phyloP scores from a whole-genome alignment of 495 filamentous ascomycete species.

The Cenococcum geophilum region DNA sequence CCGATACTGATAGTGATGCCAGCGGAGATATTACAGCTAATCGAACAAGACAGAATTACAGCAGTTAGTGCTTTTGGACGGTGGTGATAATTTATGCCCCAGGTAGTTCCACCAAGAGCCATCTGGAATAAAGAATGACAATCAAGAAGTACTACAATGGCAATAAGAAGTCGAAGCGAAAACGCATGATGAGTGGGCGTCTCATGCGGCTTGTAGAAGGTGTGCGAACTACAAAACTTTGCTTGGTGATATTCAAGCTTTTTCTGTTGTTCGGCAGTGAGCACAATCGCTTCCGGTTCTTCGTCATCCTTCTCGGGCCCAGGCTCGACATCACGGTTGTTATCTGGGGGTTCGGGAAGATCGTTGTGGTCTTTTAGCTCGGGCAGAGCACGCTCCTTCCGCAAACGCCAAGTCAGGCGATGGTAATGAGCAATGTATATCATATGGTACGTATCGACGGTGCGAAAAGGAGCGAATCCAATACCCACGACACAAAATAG shows the following conservation, averaged over 20 bases:
- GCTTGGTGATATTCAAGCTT: constrained; percentile 63
- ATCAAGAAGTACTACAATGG: constrained; percentile 66
- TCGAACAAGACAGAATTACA: constrained; percentile 68
- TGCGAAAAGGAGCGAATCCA: constrained; percentile 66
- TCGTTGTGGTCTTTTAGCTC: constrained; percentile 67
- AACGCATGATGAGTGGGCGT: constrained; percentile 73
- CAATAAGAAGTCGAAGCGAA: constrained; percentile 62
- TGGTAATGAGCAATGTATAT: constrained; percentile 61
- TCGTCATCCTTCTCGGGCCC: constrained; percentile 10
- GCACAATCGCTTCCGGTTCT: constrained; percentile 49
- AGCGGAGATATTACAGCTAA: constrained; percentile 64
- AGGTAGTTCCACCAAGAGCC: constrained; percentile 66
- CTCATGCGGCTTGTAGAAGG: constrained; percentile 81
- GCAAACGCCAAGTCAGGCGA: constrained; percentile 63
- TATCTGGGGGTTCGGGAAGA: constrained; percentile 43
- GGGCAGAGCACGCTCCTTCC: constrained; percentile 53
- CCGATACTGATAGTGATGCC: constrained; percentile 68
- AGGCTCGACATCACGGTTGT: constrained; percentile 10
- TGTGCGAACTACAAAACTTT: constrained; percentile 70
- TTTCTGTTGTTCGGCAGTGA: constrained; percentile 54
- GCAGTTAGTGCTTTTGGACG: constrained; percentile 67
- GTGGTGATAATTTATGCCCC: constrained; percentile 56
- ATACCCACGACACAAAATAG: constrained; percentile 73
- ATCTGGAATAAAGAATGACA: constrained; percentile 70
- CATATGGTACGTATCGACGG: constrained; percentile 78